These are phyloP conservation scores for Bolboschoenoplectus hybrid DNA, from an alignment of 202 grass and related monocot genomes.

Conservation along the genomic window DNA sequence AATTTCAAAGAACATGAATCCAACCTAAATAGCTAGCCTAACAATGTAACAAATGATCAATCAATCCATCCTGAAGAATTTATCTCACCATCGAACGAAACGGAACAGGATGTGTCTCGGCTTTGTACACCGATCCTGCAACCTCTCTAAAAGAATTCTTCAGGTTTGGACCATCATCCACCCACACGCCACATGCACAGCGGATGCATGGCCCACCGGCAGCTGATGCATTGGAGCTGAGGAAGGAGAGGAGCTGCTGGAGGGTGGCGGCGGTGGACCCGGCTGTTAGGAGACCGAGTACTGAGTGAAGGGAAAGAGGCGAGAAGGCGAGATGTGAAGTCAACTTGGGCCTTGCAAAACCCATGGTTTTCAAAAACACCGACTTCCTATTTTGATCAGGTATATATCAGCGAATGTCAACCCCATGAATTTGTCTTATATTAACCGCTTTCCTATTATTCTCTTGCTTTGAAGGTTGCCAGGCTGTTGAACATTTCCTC, in stretches of 20 bases:
- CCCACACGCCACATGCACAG: conserved; percentile 45
- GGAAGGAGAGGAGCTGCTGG: conserved; percentile 48
- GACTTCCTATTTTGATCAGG: too few relatives aligned
- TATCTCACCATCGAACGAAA: conserved; percentile 62
- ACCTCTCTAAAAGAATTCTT: conserved; percentile 54
- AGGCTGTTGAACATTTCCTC: too few relatives aligned
- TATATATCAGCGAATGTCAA: too few relatives aligned
- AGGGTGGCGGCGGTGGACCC: conserved; percentile 58
- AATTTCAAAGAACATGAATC: neutral
- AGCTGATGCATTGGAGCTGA: conserved; percentile 17
- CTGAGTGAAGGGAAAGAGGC: conserved; percentile 69
- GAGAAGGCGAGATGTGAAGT: conserved; percentile 51
- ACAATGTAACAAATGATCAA: neutral
- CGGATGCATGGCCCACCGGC: conserved; percentile 55
- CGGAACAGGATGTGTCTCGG: conserved; percentile 55
- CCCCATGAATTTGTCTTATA: too few relatives aligned
- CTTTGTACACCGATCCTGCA: conserved; percentile 47
- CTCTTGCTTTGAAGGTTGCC: too few relatives aligned
- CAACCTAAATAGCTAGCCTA: too few relatives aligned
- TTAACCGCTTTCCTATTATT: too few relatives aligned
- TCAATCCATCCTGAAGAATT: neutral
- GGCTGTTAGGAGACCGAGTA: conserved; percentile 56
- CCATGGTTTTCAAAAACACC: too few relatives aligned
- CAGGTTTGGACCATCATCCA: conserved; percentile 22
- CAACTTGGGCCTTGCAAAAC: too few relatives aligned